These are phyloP conservation scores for Quercus glauca DNA, from an alignment of 306 rosid genomes.

Conservation along the genomic window DNA sequence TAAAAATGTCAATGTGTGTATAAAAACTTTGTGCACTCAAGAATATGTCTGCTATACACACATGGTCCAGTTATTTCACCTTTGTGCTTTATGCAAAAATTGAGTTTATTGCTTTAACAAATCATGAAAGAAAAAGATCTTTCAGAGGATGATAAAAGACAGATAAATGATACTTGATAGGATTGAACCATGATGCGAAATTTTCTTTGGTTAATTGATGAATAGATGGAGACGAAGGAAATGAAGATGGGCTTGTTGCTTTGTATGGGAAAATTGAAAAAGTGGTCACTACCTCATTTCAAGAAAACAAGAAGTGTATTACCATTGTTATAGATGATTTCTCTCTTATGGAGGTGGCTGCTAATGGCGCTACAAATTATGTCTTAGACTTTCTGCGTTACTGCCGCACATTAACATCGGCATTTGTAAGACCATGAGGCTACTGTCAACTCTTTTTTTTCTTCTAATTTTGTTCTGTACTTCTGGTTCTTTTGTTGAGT, in stretches of 20 bases:
- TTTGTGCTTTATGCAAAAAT: neutral
- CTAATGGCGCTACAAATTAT: conserved; percentile 67
- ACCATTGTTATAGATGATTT: conserved; percentile 77
- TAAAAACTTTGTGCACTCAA: neutral
- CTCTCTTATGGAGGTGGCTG: conserved; percentile 80
- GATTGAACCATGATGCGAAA: conserved; percentile 4
- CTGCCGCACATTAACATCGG: conserved; percentile 73
- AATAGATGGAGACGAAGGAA: conserved; percentile 44
- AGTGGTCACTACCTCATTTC: conserved; percentile 38
- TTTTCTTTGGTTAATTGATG: conserved; percentile 24
- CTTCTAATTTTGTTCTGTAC: neutral
- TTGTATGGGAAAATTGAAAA: conserved; percentile 64
- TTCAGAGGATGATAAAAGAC: neutral
- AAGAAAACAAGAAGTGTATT: conserved; percentile 44
- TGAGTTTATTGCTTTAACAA: neutral
- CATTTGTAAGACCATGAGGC: conserved; percentile 48
- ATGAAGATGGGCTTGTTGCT: conserved; percentile 51
- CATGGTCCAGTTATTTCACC: neutral
- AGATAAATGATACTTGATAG: neutral
- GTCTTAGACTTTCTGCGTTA: conserved; percentile 89
- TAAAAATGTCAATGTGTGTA: neutral
- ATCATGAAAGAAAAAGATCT: neutral
- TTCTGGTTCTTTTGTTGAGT: conserved; percentile 7
- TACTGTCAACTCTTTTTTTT: neutral
- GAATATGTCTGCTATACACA: neutral